Conservation (phyloP, 2,329 filamentous ascomycete genomes). For the Dactylellina parvicollis region DNA sequence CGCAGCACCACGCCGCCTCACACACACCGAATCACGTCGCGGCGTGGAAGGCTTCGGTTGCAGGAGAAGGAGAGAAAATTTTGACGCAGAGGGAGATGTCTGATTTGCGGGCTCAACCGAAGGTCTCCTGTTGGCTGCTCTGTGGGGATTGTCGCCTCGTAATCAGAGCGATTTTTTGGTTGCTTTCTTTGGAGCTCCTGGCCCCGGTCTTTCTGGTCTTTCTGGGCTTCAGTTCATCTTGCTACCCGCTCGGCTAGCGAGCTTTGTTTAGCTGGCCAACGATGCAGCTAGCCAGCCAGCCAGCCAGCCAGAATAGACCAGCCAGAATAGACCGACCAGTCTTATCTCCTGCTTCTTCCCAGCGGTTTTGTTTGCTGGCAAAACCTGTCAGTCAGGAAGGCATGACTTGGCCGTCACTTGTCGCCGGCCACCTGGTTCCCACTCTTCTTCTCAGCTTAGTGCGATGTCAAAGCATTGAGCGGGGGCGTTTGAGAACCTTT, state of each 20-base stretch:
- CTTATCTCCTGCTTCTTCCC: conserved; percentile 5
- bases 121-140: background rate
- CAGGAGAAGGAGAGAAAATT: conserved; percentile 14
- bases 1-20: conserved; percentile 50
- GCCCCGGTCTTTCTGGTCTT: conserved; percentile 9
- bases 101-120: conserved; percentile 27
- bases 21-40: conserved; percentile 38
- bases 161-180: conserved; percentile 14
- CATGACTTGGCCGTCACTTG: conserved; percentile 49
- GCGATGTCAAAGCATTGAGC: conserved; percentile 21
- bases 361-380: conserved; percentile 49
- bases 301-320: too few species aligned
- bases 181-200: conserved; percentile 47
- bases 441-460: background rate
- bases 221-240: conserved; percentile 38
- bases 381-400: conserved; percentile 8
- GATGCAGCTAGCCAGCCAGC: conserved; percentile 53
- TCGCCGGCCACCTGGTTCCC: conserved; percentile 49
- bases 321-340: too few species aligned
- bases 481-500: background rate
- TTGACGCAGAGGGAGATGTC: background rate
- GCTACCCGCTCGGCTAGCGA: conserved; percentile 47
- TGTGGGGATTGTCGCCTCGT: conserved; percentile 12
- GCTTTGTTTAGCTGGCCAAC: conserved; percentile 39
- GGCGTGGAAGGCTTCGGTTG: conserved; percentile 30